Percentiles rank a stretch among this genome's conserved stretches.
phyloP scores from a whole-genome alignment of 2,329 filamentous ascomycete genomes.

The Aurifilum marmelostoma region DNA sequence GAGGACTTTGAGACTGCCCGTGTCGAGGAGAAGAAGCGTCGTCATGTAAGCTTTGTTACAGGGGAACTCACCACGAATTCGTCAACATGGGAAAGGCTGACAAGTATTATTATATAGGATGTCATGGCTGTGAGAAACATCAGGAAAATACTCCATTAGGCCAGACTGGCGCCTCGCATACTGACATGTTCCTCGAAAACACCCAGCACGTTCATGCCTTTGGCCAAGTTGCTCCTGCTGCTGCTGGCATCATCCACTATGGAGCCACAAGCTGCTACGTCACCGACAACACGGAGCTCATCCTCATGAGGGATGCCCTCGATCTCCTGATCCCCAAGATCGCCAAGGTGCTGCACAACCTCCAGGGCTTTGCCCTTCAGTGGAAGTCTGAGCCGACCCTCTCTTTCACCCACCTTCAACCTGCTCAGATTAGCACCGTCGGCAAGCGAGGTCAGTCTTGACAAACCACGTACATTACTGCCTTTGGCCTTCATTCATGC shows the following conservation, averaged over 20 bases:
- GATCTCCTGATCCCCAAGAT: constrained; percentile 78
- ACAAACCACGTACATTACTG: background rate
- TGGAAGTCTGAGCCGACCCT: constrained; percentile 72
- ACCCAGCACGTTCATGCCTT: constrained; percentile 72
- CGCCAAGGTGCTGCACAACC: constrained; percentile 76
- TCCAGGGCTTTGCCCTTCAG: constrained; percentile 71
- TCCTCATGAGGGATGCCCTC: constrained; percentile 74
- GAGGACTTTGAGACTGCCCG: constrained; percentile 75
- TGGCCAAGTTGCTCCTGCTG: constrained; percentile 72
- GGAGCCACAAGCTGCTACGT: constrained; percentile 53
- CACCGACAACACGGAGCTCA: constrained; percentile 78
- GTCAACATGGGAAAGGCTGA: background rate
- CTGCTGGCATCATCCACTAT: constrained; percentile 71
- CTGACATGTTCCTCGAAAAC: background rate
- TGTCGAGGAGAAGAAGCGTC: constrained; percentile 73
- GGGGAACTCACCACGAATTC: background rate
- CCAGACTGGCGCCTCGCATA: background rate
- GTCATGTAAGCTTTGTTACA: constrained; percentile 36
- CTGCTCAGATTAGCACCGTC: constrained; percentile 64
- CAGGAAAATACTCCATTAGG: background rate
- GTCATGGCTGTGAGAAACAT: constrained; percentile 57
- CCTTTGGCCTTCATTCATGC: background rate
- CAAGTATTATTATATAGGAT: constrained; percentile 36
- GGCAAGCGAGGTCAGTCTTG: constrained; percentile 59
- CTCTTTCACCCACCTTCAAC: constrained; percentile 75